Conservation (phyloP, 2,329 filamentous ascomycete genomes). For the Cercospora citrullina region DNA sequence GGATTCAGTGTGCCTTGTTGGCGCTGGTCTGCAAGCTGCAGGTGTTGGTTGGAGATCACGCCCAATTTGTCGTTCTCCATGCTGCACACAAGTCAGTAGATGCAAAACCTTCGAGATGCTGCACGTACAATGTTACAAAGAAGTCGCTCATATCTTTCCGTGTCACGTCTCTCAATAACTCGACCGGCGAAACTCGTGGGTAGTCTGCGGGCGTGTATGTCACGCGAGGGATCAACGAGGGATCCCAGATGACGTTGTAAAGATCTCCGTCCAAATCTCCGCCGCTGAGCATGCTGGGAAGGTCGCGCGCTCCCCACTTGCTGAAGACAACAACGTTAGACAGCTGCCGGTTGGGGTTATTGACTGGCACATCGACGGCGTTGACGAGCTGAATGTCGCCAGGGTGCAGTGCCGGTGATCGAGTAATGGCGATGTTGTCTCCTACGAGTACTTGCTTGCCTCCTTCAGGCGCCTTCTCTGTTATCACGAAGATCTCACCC, state of each 20-base stretch:
- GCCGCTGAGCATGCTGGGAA: constrained; percentile 76
- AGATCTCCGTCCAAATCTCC: constrained; percentile 83
- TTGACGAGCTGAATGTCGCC: constrained; percentile 71
- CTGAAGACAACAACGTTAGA: constrained; percentile 79
- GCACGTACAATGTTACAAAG: constrained; percentile 66
- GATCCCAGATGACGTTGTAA: constrained; percentile 66
- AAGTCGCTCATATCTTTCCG: constrained; percentile 72
- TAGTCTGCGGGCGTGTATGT: constrained; percentile 69
- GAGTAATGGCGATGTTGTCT: constrained; percentile 63
- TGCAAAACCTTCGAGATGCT: constrained; percentile 36
- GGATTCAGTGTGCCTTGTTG: constrained; percentile 35
- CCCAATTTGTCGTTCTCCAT: constrained; percentile 58
- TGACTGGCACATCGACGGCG: constrained; percentile 59
- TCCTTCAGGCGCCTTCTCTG: constrained; percentile 43
- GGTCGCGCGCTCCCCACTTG: constrained; percentile 66
- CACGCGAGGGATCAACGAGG: constrained; percentile 46
- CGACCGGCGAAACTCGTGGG: constrained; percentile 55
- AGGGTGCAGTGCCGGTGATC: constrained; percentile 78
- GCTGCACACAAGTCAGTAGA: constrained; percentile 47
- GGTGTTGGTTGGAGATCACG: constrained; percentile 45
- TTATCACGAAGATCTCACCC: constrained; percentile 67
- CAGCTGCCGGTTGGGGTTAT: constrained; percentile 62
- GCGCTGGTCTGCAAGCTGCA: constrained; percentile 44
- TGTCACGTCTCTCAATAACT: constrained; percentile 62
- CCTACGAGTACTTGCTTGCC: constrained; percentile 37